These are phyloP conservation scores for Emergomyces africanus DNA, from an alignment of 2,329 filamentous ascomycete genomes.

Conservation along the genomic window DNA sequence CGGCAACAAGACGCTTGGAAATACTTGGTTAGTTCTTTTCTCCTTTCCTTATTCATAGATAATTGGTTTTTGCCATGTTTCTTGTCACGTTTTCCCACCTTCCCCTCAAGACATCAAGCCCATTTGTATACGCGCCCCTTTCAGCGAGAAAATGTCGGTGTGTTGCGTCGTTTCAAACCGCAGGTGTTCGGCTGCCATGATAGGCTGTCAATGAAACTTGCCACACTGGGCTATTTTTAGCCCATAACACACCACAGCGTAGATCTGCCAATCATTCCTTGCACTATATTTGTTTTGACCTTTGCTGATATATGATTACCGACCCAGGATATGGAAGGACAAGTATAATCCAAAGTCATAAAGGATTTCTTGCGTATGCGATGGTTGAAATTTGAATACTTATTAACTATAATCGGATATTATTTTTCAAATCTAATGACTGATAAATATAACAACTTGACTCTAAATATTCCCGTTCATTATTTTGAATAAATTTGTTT, in stretches of 20 bases:
- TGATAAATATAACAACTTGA: too few species aligned
- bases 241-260: background rate
- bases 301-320: background rate
- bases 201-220: background rate
- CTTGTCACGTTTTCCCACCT: background rate
- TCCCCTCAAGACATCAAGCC: background rate
- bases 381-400: background rate
- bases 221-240: background rate
- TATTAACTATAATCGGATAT: background rate
- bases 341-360: slow-evolving; percentile 58
- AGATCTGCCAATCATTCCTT: background rate
- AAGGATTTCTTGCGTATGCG: background rate
- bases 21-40: slow-evolving; percentile 59
- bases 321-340: slow-evolving; percentile 86
- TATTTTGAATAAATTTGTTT: too few species aligned
- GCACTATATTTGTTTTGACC: background rate
- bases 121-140: too few species aligned
- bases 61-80: background rate
- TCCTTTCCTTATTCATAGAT: background rate
- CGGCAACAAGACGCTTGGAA: slow-evolving; percentile 81
- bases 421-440: background rate
- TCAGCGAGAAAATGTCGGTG: background rate
- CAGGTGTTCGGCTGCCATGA: background rate
- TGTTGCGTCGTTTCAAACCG: background rate
- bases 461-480: too few species aligned